Evolutionary conservation across 2,329 filamentous ascomycete genomes (phyloP).

Genomic region (Xylaria sp.): DNA sequence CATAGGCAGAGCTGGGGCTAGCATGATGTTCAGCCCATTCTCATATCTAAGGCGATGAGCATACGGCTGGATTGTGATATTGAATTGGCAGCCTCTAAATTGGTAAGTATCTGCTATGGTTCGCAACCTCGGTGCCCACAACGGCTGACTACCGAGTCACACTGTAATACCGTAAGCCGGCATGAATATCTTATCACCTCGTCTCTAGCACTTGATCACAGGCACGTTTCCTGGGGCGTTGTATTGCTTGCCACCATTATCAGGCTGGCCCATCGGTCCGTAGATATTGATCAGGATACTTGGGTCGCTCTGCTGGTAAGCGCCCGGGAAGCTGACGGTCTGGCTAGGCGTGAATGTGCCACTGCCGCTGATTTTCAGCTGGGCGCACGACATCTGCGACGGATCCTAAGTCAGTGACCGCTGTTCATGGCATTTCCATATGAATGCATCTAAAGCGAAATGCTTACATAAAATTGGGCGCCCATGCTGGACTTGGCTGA

Average conservation of each 20-base stretch:
- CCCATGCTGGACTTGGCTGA: constrained; percentile 53
- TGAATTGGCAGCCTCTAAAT: neutral
- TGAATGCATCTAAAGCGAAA: neutral
- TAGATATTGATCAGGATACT: constrained; percentile 61
- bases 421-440: neutral
- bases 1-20: constrained; percentile 20
- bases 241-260: constrained; percentile 56
- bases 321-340: constrained; percentile 59
- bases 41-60: neutral
- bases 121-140: neutral
- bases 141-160: neutral
- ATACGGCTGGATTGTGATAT: neutral
- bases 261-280: constrained; percentile 53
- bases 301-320: constrained; percentile 56
- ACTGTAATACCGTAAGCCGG: neutral
- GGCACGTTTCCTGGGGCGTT: constrained; percentile 51
- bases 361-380: constrained; percentile 54
- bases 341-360: constrained; percentile 51
- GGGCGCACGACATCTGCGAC: constrained; percentile 52
- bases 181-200: neutral
- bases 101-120: neutral
- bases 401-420: constrained; percentile 22
- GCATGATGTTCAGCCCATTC: neutral
- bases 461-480: constrained; percentile 55
- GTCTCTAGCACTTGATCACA: constrained; percentile 44